A percentile compares a stretch with the other conserved stretches of the same genome.
Conservation (phyloP, 1,139 yeast species). For the Kodamaea sp. region DNA sequence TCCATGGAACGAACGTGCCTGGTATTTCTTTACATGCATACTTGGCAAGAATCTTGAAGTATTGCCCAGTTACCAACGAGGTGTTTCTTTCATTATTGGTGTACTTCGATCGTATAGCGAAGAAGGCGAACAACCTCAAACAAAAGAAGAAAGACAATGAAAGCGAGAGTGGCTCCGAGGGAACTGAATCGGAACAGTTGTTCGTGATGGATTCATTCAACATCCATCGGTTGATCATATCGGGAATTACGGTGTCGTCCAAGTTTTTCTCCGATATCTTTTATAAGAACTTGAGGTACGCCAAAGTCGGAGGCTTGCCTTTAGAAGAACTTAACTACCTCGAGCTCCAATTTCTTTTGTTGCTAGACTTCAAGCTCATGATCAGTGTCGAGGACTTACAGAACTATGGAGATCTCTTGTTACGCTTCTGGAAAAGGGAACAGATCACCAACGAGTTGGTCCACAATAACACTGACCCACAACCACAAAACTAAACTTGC, state of each 20-base stretch:
- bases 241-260: constrained; percentile 96
- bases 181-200: constrained; percentile 49
- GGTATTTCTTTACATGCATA: constrained; percentile 91
- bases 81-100: constrained; percentile 87
- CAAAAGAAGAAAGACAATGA: constrained; percentile 23
- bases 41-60: constrained; percentile 83
- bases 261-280: constrained; percentile 95
- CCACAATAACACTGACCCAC: constrained; percentile 2
- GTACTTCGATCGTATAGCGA: constrained; percentile 92
- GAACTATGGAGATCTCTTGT: constrained; percentile 81
- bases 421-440: constrained; percentile 82
- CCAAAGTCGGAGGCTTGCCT: constrained; percentile 96
- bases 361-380: constrained; percentile 84
- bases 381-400: constrained; percentile 90
- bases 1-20: constrained; percentile 94
- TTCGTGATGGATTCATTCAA: constrained; percentile 96
- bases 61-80: constrained; percentile 97
- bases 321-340: constrained; percentile 89
- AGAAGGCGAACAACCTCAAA: constrained; percentile 67
- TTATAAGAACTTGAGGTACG: constrained; percentile 93
- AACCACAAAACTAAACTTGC: constrained; percentile 4
- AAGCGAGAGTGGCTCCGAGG: constrained; percentile 12
- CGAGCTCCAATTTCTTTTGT: constrained; percentile 82
- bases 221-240: constrained; percentile 88
- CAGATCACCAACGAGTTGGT: constrained; percentile 44